A percentile compares a stretch with the other conserved stretches of the same genome.
These are phyloP conservation scores for Fraxinus ornus DNA, from an alignment of 305 asterid genomes.

Conservation along the genomic window DNA sequence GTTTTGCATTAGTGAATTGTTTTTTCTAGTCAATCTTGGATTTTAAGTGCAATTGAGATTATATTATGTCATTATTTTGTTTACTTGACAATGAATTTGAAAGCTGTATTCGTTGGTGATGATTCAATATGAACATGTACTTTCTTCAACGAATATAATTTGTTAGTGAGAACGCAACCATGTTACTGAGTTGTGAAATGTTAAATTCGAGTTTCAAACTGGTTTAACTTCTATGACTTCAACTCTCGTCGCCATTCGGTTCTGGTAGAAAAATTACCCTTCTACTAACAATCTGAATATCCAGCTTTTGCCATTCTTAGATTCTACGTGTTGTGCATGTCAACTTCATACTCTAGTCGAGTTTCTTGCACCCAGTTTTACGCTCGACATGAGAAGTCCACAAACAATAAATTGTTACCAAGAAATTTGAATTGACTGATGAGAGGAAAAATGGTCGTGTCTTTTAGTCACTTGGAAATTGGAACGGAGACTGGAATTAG, in stretches of 20 bases:
- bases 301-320: background rate
- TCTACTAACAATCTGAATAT: background rate
- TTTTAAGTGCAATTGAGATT: background rate
- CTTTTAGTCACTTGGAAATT: background rate
- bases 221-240: background rate
- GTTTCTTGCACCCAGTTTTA: background rate
- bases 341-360: background rate
- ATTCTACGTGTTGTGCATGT: background rate
- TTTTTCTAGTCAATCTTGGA: background rate
- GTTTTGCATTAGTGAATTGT: constrained; percentile 2
- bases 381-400: background rate
- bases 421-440: background rate
- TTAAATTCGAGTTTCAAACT: background rate
- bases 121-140: background rate
- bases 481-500: background rate
- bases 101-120: background rate
- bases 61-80: background rate
- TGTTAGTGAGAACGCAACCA: background rate
- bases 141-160: background rate
- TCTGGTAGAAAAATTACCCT: background rate
- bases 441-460: background rate
- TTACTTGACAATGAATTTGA: background rate
- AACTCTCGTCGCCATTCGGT: background rate
- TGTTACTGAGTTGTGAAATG: background rate
- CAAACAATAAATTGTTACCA: background rate